These are phyloP conservation scores for Fusarium scirpi DNA, from an alignment of 2,329 filamentous ascomycete genomes.

Conservation along the genomic window DNA sequence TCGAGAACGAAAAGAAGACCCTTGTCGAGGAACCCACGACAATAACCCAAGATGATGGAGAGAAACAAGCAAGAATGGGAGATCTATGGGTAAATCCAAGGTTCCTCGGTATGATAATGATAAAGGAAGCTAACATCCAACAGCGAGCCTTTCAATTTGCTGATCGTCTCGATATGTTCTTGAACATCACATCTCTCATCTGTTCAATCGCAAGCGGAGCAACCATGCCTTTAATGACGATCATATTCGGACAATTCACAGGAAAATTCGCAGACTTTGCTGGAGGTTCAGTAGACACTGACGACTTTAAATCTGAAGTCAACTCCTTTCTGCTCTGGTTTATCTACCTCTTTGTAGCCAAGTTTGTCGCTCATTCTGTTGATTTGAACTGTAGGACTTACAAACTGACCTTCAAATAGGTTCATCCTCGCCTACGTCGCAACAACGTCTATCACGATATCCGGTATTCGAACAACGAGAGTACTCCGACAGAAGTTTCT, in stretches of 20 bases:
- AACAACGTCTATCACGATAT: constrained; percentile 11
- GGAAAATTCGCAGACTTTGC: constrained; percentile 28
- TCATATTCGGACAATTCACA: constrained; percentile 33
- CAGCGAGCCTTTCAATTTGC: constrained; percentile 35
- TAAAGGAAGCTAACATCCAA: not conserved
- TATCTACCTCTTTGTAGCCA: constrained; percentile 34
- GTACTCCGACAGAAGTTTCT: constrained; percentile 25
- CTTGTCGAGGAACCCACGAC: constrained; percentile 8
- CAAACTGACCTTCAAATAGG: too few relatives aligned
- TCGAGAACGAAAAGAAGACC: constrained; percentile 11
- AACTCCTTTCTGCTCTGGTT: constrained; percentile 34
- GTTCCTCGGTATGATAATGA: accelerated
- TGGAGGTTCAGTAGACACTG: constrained; percentile 3
- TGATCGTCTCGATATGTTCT: constrained; percentile 29
- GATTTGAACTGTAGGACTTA: too few relatives aligned
- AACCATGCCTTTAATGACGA: constrained; percentile 28
- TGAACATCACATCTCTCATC: constrained; percentile 22
- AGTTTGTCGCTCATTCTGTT: constrained; percentile 1
- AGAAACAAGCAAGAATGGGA: constrained; percentile 10
- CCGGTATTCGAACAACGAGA: constrained; percentile 32
- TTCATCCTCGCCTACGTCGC: constrained; percentile 19
- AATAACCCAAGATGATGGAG: constrained; percentile 8
- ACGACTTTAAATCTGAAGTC: constrained; percentile 15
- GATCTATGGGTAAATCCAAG: constrained; percentile 16
- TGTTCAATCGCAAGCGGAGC: constrained; percentile 28